Evolutionary conservation across 441 rosid species (phyloP), one percentile per base, ranked within the genome.

Genomic region (Capsella rubella): DNA sequence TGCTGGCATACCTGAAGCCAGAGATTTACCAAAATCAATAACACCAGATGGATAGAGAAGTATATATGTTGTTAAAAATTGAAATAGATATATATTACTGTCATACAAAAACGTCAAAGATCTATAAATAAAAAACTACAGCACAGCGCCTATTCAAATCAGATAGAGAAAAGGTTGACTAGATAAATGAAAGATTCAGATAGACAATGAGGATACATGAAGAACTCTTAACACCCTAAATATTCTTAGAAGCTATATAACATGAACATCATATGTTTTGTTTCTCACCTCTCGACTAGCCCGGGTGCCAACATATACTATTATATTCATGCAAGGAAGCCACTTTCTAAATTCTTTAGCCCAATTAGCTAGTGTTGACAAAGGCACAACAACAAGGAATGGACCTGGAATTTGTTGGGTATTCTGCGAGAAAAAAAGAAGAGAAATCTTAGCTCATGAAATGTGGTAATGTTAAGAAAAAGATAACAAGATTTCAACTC

Each of bases 271-370:
- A 52, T 51, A 54, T 69, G 14, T 40, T 64, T 64, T 40, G 64
- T 53, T 47, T 56, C 78, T 82, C 56, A 93, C 99, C 98, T 96
- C 99, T 77, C 99, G 85, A 83, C 99, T 96, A 25, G 99, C 97
- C 54, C 98, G 97, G 29, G 98, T 93, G 72, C 98, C 99, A 74
- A 96, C 98, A 77, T 96, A 96, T 35, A 96, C 90, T 78, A 96
- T 93, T 64, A 96, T 82, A 77, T 96, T 96, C 87, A 90, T 83
- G 79, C 83, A 88, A 25, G 98, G 97, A 85, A 96, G 97, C 99
- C 99, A 96, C 86, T 93, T 96, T 67, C 93, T 84, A 72, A 93
- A 93, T 83, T 96, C 98, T 87, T 96, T 96, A 2, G 99, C 98
- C 99, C 99, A 96, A 69, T 96, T 96, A 54, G 99, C 92, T 83